Evolutionary conservation across 768 basidiomycete species (phyloP).

Genomic region (Dendrothele bispora): DNA sequence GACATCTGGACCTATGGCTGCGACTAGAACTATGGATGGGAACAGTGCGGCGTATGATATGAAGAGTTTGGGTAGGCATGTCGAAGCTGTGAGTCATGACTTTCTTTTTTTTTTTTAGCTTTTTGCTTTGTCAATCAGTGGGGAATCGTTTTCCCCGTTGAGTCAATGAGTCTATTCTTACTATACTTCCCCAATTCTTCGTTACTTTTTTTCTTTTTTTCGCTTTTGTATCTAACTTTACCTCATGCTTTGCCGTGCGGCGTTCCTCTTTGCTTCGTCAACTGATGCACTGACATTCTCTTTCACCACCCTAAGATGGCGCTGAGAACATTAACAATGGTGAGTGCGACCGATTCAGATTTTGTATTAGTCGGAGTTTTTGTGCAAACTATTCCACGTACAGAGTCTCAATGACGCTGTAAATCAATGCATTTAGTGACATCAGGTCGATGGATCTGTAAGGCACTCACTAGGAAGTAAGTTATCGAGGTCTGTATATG

Average conservation of each 20-base stretch:
- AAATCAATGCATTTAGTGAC: background rate
- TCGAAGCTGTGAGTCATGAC: constrained; percentile 81
- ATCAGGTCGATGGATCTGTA: background rate
- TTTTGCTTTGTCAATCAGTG: no score
- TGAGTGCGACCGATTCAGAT: constrained; percentile 48
- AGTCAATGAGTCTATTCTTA: no score
- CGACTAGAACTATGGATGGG: constrained; percentile 66
- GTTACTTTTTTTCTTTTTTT: no score
- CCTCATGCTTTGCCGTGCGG: no score
- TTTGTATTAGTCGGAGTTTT: no score
- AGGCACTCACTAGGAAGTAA: constrained; percentile 48
- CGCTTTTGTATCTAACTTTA: no score
- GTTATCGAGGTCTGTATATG: constrained; percentile 56
- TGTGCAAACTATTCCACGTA: constrained; percentile 31
- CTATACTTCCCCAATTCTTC: no score
- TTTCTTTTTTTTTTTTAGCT: constrained; percentile 3
- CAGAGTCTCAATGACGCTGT: constrained; percentile 58
- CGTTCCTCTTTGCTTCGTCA: no score
- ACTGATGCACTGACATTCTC: no score
- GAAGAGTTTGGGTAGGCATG: constrained; percentile 97
- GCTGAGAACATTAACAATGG: constrained; percentile 49
- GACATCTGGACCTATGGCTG: constrained; percentile 63
- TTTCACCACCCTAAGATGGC: constrained; percentile 50
- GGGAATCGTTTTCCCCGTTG: no score
- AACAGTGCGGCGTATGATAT: constrained; percentile 92